Evolutionary conservation across 192 early-diverging fungal genomes (phyloP).

Genomic region (Gigaspora rosea): DNA sequence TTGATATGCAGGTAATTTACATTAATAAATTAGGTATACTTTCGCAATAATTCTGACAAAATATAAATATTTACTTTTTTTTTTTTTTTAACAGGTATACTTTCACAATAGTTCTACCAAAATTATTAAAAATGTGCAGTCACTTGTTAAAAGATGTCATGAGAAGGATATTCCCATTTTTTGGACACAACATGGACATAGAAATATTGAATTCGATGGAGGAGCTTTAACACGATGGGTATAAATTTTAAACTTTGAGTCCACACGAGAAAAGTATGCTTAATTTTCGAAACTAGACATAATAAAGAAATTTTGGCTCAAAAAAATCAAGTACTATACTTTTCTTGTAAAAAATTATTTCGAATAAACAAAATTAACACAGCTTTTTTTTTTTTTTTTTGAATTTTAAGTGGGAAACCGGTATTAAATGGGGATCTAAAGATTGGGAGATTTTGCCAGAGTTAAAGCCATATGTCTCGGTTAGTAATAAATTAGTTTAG

Average conservation of each 20-base stretch:
- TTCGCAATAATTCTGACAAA: background rate
- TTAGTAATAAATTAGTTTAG: background rate
- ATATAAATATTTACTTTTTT: background rate
- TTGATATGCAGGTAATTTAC: too few species aligned
- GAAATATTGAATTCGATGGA: slow-evolving; percentile 3
- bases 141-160: background rate
- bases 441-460: background rate
- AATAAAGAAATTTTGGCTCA: too few species aligned
- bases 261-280: too few species aligned
- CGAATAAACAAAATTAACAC: background rate
- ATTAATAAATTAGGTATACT: too few species aligned
- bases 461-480: background rate
- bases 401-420: background rate
- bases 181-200: background rate
- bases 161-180: background rate
- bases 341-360: background rate
- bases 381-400: background rate
- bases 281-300: too few species aligned
- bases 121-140: background rate
- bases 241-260: background rate
- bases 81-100: background rate
- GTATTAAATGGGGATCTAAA: slow-evolving; percentile 3
- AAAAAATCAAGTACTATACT: too few species aligned
- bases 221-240: background rate
- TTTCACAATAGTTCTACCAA: background rate